phyloP scores from a whole-genome alignment of 192 early-diverging fungal species.

The Coemansia sp. region DNA sequence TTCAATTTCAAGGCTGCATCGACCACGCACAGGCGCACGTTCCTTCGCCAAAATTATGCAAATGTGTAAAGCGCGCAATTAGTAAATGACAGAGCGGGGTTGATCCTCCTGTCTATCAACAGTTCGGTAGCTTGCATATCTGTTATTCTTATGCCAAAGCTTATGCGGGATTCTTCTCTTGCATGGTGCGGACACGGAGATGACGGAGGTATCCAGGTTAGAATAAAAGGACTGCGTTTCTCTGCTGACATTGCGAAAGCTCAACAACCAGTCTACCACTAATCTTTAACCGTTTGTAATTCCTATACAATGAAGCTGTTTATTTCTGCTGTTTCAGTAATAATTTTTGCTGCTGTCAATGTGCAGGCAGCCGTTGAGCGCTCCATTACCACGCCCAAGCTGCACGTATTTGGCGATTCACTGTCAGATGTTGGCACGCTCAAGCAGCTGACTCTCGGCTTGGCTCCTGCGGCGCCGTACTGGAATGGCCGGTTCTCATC shows the following conservation, averaged over 20 bases:
- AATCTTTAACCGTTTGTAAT: not conserved
- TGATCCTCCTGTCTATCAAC: not conserved
- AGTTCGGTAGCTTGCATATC: not conserved
- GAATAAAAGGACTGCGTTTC: not conserved
- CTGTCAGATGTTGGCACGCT: slow-evolving; percentile 40
- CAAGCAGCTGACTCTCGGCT: slow-evolving; percentile 28
- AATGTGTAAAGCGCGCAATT: not conserved
- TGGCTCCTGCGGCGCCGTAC: slow-evolving; percentile 23
- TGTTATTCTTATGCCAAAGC: not conserved
- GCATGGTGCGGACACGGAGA: not conserved
- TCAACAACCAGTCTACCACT: not conserved
- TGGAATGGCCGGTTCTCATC: slow-evolving; percentile 41
- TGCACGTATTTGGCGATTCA: slow-evolving; percentile 36
- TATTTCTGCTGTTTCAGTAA: slow-evolving; percentile 2
- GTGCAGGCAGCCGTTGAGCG: slow-evolving; percentile 12
- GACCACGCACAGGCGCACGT: too few species aligned
- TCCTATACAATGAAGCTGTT: slow-evolving; percentile 13
- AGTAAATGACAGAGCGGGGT: too few species aligned
- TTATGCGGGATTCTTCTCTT: not conserved
- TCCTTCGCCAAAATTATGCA: too few species aligned
- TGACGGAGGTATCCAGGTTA: not conserved
- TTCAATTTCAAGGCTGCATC: too few species aligned
- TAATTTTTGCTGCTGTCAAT: not conserved
- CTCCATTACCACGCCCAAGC: slow-evolving; percentile 7
- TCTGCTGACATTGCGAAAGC: not conserved